phyloP scores from a whole-genome alignment of 192 early-diverging fungal genomes.

The Coemansia javaensis region DNA sequence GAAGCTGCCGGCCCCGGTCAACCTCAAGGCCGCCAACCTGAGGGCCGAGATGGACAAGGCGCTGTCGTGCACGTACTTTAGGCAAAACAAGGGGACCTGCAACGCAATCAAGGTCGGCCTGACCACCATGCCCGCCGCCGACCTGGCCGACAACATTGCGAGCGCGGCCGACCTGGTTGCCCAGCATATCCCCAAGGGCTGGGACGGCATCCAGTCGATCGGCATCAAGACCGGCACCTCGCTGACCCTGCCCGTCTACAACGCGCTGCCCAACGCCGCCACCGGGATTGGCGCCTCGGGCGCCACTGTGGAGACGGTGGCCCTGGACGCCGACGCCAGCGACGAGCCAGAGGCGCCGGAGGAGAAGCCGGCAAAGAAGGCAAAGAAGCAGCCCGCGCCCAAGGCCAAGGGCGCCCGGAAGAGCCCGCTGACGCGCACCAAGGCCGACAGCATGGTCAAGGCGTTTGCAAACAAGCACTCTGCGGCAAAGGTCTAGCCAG shows the following conservation, averaged over 20 bases:
- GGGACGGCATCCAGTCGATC: slow-evolving; percentile 82
- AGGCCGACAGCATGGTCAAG: slow-evolving; percentile 4
- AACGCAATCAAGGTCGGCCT: slow-evolving; percentile 67
- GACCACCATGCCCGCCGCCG: slow-evolving; percentile 52
- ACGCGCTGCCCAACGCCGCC: slow-evolving; percentile 51
- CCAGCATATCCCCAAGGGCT: slow-evolving; percentile 66
- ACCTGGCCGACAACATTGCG: slow-evolving; percentile 77
- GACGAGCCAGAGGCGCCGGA: slow-evolving; percentile 2
- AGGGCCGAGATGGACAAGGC: slow-evolving; percentile 25
- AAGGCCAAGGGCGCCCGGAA: slow-evolving; percentile 31
- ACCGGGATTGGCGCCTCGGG: slow-evolving; percentile 2
- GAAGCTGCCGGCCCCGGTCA: slow-evolving; percentile 57
- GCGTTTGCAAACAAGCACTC: slow-evolving; percentile 14
- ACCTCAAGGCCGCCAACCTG: slow-evolving; percentile 17
- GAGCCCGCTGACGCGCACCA: slow-evolving; percentile 30
- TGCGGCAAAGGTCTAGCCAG: slow-evolving; percentile 1
- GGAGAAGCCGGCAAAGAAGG: not conserved
- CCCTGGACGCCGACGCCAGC: not conserved
- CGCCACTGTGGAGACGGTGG: not conserved
- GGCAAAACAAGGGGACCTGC: slow-evolving; percentile 37
- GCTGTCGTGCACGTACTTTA: slow-evolving; percentile 24
- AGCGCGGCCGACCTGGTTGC: slow-evolving; percentile 57
- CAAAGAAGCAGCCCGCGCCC: not conserved
- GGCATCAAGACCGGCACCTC: slow-evolving; percentile 79
- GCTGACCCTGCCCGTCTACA: slow-evolving; percentile 77